Evolutionary conservation across 768 basidiomycete genomes (phyloP).

Genomic region (Lanmaoa pseudosensibilis): DNA sequence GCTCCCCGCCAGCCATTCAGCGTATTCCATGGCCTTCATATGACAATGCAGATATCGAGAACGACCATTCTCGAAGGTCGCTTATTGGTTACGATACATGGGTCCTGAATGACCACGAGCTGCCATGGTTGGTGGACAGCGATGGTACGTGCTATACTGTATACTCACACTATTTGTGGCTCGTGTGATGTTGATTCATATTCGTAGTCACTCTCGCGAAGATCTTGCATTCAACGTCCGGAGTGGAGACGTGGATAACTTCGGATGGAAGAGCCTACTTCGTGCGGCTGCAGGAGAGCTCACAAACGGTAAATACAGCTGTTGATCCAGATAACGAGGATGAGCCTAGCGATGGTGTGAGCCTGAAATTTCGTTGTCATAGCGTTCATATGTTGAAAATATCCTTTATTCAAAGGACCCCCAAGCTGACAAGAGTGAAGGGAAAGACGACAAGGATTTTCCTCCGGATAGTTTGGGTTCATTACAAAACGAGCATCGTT

Average conservation of each 20-base stretch:
- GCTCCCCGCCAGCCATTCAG: constrained; percentile 72
- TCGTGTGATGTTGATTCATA: background rate
- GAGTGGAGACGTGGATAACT: constrained; percentile 80
- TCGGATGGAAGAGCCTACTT: constrained; percentile 84
- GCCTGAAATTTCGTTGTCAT: constrained; percentile 9
- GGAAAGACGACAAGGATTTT: constrained; percentile 5
- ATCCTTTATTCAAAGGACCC: constrained; percentile 8
- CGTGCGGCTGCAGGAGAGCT: constrained; percentile 57
- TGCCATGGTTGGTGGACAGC: constrained; percentile 73
- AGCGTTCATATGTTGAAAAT: constrained; percentile 3
- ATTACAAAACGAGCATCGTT: constrained; percentile 31
- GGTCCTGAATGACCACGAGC: constrained; percentile 62
- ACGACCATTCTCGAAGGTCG: constrained; percentile 33
- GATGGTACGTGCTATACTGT: constrained; percentile 51
- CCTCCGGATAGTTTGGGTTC: constrained; percentile 6
- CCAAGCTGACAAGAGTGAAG: constrained; percentile 2
- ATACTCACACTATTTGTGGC: background rate
- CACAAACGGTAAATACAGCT: constrained; percentile 1
- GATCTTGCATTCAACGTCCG: constrained; percentile 58
- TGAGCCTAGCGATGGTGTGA: constrained; percentile 50
- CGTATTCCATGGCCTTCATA: constrained; percentile 80
- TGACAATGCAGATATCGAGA: constrained; percentile 40
- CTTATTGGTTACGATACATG: constrained; percentile 65
- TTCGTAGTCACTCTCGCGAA: constrained; percentile 60
- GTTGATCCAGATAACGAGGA: constrained; percentile 38